A percentile compares a stretch with the other conserved stretches of the same genome.
These are phyloP conservation scores for Bidens hawaiensis DNA, from an alignment of 140 eudicot species.

Conservation along the genomic window DNA sequence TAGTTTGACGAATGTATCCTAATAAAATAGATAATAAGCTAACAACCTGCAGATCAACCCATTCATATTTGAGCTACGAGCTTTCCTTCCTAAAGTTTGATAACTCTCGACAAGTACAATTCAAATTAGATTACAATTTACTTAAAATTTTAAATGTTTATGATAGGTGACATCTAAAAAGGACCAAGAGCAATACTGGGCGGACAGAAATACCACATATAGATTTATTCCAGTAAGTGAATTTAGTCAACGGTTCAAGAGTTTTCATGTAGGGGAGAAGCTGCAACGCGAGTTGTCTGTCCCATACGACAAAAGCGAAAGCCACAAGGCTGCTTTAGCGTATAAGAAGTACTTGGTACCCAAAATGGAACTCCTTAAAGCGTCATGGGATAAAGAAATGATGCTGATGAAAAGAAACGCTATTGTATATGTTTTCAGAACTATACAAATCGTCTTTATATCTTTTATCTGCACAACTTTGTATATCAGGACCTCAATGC, in stretches of 20 bases:
- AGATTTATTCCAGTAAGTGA: slow-evolving; percentile 47
- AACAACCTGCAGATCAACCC: too few species aligned
- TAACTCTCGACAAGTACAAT: too few species aligned
- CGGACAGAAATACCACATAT: slow-evolving; percentile 34
- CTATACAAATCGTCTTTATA: slow-evolving; percentile 43
- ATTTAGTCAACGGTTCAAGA: slow-evolving; percentile 41
- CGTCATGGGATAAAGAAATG: slow-evolving; percentile 61
- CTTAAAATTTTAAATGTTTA: slow-evolving; percentile 4
- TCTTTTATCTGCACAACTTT: slow-evolving; percentile 44
- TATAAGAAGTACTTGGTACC: slow-evolving; percentile 24
- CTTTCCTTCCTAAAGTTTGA: too few species aligned
- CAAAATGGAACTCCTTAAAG: slow-evolving; percentile 60
- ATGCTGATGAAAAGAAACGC: slow-evolving; percentile 65
- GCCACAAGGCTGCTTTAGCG: slow-evolving; percentile 46
- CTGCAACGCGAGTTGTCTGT: slow-evolving; percentile 36
- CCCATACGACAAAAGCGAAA: slow-evolving; percentile 48
- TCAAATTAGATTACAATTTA: neutral
- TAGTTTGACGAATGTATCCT: too few species aligned
- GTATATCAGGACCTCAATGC: slow-evolving; percentile 48
- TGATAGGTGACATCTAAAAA: slow-evolving; percentile 58
- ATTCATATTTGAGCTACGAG: too few species aligned
- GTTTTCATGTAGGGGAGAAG: slow-evolving; percentile 49
- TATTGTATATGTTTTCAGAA: slow-evolving; percentile 50
- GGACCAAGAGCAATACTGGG: slow-evolving; percentile 77
- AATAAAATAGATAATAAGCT: too few species aligned